Percentiles rank a stretch among this genome's conserved stretches.
These are phyloP conservation scores for Backusella tarrabulga DNA, from an alignment of 192 early-diverging fungal genomes.

Conservation along the genomic window DNA sequence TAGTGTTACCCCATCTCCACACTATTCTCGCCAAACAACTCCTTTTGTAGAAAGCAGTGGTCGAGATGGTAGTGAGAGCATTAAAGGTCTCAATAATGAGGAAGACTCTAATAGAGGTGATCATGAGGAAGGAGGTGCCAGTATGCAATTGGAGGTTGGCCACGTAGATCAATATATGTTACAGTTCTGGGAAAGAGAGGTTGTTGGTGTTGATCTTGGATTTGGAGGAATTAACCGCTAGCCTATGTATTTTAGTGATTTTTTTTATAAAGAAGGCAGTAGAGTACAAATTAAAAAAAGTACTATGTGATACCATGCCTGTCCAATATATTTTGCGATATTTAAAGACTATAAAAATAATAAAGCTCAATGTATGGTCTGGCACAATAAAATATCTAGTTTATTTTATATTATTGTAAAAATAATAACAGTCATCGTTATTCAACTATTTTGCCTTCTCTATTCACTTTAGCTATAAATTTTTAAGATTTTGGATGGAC, in stretches of 20 bases:
- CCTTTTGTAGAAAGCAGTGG: neutral
- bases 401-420: too few species aligned
- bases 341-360: neutral
- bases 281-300: neutral
- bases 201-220: conserved; percentile 51
- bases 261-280: neutral
- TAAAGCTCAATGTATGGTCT: too few species aligned
- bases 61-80: neutral
- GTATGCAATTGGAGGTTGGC: conserved; percentile 44
- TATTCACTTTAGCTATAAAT: too few species aligned
- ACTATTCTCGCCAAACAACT: neutral
- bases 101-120: neutral
- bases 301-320: neutral
- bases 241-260: neutral
- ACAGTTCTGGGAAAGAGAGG: conserved; percentile 54
- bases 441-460: too few species aligned
- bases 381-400: too few species aligned
- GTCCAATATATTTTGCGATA: neutral
- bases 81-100: neutral
- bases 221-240: conserved; percentile 35
- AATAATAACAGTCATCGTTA: too few species aligned
- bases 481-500: too few species aligned
- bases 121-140: neutral
- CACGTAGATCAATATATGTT: conserved; percentile 79
- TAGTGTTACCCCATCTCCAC: neutral